Evolutionary conservation across 2,329 filamentous ascomycete species (phyloP).

Genomic region (Phaeosphaeria sp.): DNA sequence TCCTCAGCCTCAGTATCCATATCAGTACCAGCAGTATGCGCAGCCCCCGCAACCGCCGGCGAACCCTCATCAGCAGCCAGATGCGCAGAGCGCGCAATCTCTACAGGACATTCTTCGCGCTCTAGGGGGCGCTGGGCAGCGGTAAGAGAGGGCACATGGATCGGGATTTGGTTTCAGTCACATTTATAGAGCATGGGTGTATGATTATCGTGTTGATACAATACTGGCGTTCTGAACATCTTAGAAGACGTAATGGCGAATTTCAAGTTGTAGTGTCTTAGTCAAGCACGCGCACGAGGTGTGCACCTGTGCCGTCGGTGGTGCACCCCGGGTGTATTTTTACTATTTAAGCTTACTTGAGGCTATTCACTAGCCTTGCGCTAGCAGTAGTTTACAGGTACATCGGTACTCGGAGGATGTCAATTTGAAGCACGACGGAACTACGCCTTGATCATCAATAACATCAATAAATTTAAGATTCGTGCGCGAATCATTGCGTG

Average conservation of each 20-base stretch:
- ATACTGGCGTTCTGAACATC: not conserved
- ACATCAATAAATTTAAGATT: not conserved
- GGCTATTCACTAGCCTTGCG: slow-evolving; percentile 1
- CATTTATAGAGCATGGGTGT: not conserved
- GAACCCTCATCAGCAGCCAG: slow-evolving; percentile 23
- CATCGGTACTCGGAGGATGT: not conserved
- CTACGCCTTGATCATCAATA: slow-evolving; percentile 6
- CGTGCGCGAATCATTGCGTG: not conserved
- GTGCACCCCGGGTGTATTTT: not conserved
- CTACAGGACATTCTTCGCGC: slow-evolving; percentile 42
- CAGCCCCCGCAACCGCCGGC: slow-evolving; percentile 27
- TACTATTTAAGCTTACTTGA: slow-evolving; percentile 1
- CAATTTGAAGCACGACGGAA: not conserved
- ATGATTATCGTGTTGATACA: slow-evolving; percentile 1
- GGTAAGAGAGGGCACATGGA: not conserved
- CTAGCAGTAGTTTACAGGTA: slow-evolving; percentile 1
- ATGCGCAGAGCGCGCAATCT: slow-evolving; percentile 30
- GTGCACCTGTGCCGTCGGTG: not conserved
- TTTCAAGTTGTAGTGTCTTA: not conserved
- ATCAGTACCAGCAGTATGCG: slow-evolving; percentile 32
- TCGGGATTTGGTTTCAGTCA: not conserved
- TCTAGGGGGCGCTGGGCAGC: slow-evolving; percentile 25
- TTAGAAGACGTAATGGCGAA: not conserved
- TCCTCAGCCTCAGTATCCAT: slow-evolving; percentile 32
- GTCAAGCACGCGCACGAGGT: not conserved